Base-by-base conservation (phyloP, 805 yeast genomes). In the Vanderwaltozyma tropicalis region DNA sequence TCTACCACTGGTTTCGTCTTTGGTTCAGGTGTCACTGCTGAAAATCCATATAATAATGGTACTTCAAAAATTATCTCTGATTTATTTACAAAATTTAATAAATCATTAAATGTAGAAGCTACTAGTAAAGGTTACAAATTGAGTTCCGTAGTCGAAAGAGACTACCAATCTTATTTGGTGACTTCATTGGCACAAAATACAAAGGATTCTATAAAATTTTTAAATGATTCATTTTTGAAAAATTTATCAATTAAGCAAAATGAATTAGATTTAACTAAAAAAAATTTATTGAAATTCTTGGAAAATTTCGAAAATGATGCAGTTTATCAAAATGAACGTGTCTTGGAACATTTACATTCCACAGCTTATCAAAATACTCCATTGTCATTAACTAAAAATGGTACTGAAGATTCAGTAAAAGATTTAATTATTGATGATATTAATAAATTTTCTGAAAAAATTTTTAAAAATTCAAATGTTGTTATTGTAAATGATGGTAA, bases 341-440 rank as follows among this genome's bases (percentile, higher is more conserved):
- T 78, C 36, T 53, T 77, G 49, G 84, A 80, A 66, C 94, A 83
- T 64, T 71, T 83, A 68, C 75, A 78, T 56, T 74, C 88, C 43
- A 74, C 88, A 44, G 94, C 94, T 39, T 83, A 77, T 80, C 94
- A 83, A 67, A 85, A 86, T 55, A 78, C 85, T 54, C 78, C 92
- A 22, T 68, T 83, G 48, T 81, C 80, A 38, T 68, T 83, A 58
- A 92, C 94, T 62, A 69, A 73, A 30, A 68, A 71, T 53, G 94
- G 94, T 71, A 81, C 85, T 46, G 49, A 67, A 27, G 92, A 81
- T 45, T 68, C 84, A 34, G 50, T 83, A 32, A 61, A 67, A 24
- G 71, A 70, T 42, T 67, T 83, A 57, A 76, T 75, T 46, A 45
- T 69, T 33, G 62, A 66, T 53, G 94, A 83, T 62, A 55, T 81